phyloP scores from a whole-genome alignment of 495 filamentous ascomycete genomes.

The Xylaria cubensis region DNA sequence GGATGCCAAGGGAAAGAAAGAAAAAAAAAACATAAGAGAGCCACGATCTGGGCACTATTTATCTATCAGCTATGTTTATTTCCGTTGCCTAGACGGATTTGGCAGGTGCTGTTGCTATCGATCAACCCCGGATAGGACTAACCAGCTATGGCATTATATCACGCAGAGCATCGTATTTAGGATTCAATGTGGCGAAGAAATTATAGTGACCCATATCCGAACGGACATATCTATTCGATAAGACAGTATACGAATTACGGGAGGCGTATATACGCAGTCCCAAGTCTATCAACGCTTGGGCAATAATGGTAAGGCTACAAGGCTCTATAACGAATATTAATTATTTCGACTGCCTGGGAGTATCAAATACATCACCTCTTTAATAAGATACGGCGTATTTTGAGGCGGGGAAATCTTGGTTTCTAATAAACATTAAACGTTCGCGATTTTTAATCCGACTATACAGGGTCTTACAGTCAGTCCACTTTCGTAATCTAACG shows the following conservation, averaged over 20 bases:
- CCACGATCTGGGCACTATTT: not conserved
- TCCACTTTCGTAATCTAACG: not conserved
- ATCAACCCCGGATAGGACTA: not conserved
- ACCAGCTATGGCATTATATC: not conserved
- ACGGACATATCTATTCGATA: not conserved
- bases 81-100: not conserved
- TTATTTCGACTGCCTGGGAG: not conserved
- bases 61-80: not conserved
- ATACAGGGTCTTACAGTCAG: not conserved
- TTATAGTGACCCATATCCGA: not conserved
- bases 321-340: not conserved
- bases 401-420: not conserved
- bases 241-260: not conserved
- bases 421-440: not conserved
- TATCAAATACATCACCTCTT: not conserved
- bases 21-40: not conserved
- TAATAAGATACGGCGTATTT: not conserved
- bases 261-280: not conserved
- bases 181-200: not conserved
- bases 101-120: not conserved
- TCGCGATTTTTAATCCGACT: too few species aligned
- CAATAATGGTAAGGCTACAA: not conserved
- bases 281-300: not conserved
- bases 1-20: not conserved
- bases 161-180: not conserved